Evolutionary conservation across 1,284 basidiomycete species (phyloP).

Genomic region (Ceratobasidium sp.): DNA sequence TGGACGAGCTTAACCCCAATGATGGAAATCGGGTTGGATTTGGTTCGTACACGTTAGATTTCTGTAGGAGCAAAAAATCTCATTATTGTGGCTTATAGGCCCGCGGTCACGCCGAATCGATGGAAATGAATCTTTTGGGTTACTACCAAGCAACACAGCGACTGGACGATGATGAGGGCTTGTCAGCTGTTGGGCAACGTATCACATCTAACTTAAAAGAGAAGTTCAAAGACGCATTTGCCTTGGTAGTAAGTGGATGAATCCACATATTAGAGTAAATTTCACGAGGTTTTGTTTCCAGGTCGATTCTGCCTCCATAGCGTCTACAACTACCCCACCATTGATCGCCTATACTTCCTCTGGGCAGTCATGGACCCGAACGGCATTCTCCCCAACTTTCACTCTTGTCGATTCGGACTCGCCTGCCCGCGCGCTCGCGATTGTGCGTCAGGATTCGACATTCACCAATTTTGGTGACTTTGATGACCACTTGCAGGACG

Average conservation of each 20-base stretch:
- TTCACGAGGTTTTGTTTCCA: constrained; percentile 65
- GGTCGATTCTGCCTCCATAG: constrained; percentile 68
- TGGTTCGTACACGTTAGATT: constrained; percentile 63
- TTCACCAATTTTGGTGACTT: constrained; percentile 78
- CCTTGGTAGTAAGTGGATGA: constrained; percentile 69
- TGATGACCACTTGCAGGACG: constrained; percentile 83
- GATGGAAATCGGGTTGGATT: constrained; percentile 83
- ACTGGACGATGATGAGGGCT: constrained; percentile 66
- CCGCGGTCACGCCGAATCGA: constrained; percentile 67
- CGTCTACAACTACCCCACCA: constrained; percentile 57
- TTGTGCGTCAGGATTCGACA: constrained; percentile 65
- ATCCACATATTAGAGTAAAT: constrained; percentile 38
- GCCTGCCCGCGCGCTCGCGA: constrained; percentile 63
- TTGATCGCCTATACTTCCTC: constrained; percentile 8
- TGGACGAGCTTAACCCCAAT: constrained; percentile 83
- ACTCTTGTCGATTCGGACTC: constrained; percentile 63
- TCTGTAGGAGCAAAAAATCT: not conserved
- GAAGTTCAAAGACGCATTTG: constrained; percentile 69
- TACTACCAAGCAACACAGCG: constrained; percentile 80
- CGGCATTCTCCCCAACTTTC: constrained; percentile 60
- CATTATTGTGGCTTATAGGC: constrained; percentile 61
- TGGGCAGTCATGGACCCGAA: constrained; percentile 44
- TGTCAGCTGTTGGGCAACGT: constrained; percentile 75
- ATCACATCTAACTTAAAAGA: constrained; percentile 68
- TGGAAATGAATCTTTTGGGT: constrained; percentile 69